Evolutionary conservation across 2,329 filamentous ascomycete species (phyloP), one percentile per base, ranked within the genome.

Genomic region (Stemphylium lycopersici): DNA sequence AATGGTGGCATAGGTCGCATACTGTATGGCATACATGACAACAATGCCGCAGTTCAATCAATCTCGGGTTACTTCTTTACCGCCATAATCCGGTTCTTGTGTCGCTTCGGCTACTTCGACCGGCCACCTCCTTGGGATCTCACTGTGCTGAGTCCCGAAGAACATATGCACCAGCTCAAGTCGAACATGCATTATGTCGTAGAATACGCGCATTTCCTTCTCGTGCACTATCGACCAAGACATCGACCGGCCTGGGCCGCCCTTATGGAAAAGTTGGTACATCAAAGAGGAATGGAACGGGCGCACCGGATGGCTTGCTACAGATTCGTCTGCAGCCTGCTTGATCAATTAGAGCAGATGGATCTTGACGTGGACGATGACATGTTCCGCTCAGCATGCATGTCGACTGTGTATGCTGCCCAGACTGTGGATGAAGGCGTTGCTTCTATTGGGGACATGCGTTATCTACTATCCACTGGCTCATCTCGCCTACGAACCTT

Each of bases 291-390:
- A 10, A 37, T 18, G 13, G 32, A 33, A 31, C 13, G 48, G 22
- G 52, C 48, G 4, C 40, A 46, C 7, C 58, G 50, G 13, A 24
- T 56, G 6, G 12, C 20, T n/a, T 65, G 69, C 12, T 73, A 74
- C 32, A 54, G 48, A 11, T 58, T 65, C 10, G 54, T 72, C 10
- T 64, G 58, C 24, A 53, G 57, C 8, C 33, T 76, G 6, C 39
- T 74, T 4, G 58, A 66, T 2, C 42, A 58, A 10, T 70, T 76
- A 63, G 55, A 66, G 13, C 50, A 67, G 10, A 58, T 61, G 1
- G 63, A 69, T 26, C 49, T 78, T n/a, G 70, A 75, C 18, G 46
- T 73, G 3, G 75, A 78, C 43, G 66, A 67, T 2, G 56, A 64
- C 3, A 56, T 62, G 15, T 72, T 75, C 36, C 58, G 55, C n/a